phyloP scores from a whole-genome alignment of 805 yeast genomes.

The Schwanniomyces vanrijiae region DNA sequence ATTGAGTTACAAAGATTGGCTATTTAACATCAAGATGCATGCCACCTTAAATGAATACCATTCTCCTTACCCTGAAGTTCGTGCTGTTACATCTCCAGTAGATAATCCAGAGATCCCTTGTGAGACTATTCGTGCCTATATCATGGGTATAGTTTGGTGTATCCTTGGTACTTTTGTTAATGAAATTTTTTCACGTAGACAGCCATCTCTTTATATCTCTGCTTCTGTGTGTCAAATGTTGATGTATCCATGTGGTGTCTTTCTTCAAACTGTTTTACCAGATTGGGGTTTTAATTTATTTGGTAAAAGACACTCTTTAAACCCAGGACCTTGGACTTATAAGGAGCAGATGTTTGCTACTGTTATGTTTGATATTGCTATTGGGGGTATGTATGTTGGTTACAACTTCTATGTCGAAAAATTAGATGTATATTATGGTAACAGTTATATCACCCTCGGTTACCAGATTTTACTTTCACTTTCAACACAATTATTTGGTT shows the following conservation, averaged over 20 bases:
- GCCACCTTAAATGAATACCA: conserved; percentile 43
- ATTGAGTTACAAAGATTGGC: conserved; percentile 19
- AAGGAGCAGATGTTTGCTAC: conserved; percentile 71
- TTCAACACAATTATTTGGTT: conserved; percentile 27
- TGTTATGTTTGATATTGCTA: conserved; percentile 31
- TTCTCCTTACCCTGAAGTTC: conserved; percentile 66
- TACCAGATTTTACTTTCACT: conserved; percentile 22
- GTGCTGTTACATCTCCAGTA: conserved; percentile 60
- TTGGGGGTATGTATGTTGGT: conserved; percentile 30
- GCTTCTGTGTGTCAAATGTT: conserved; percentile 48
- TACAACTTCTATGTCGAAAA: conserved; percentile 28
- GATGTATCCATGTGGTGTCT: conserved; percentile 44
- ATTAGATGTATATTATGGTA: conserved; percentile 19
- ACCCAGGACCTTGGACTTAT: conserved; percentile 64
- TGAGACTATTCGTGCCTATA: conserved; percentile 58
- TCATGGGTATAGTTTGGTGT: conserved; percentile 51
- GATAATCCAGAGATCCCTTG: conserved; percentile 52
- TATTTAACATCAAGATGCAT: conserved; percentile 35
- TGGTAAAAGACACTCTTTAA: conserved; percentile 42
- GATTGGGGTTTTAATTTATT: conserved; percentile 29
- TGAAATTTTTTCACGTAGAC: conserved; percentile 56
- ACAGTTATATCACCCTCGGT: conserved; percentile 29
- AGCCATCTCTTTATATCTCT: conserved; percentile 46
- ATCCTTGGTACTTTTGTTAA: conserved; percentile 54
- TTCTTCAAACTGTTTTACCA: conserved; percentile 43